Conservation (phyloP, 1,284 basidiomycete species). For the Cronartium quercuum region DNA sequence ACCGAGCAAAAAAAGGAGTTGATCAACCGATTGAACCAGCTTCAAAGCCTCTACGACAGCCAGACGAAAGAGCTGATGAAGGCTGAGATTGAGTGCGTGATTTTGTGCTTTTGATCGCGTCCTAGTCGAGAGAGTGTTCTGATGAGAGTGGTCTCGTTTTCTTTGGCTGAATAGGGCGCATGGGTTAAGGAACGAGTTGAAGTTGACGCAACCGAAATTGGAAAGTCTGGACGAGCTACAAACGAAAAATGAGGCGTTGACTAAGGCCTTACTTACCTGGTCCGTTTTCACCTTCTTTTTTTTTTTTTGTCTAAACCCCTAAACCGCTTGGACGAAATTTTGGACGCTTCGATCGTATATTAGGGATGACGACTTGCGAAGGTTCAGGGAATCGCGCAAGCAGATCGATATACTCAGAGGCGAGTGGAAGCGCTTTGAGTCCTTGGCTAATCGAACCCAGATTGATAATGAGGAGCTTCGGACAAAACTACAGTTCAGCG, state of each 20-base stretch:
- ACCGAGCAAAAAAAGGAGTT: not conserved
- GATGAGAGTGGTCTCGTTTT: not conserved
- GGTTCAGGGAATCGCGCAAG: slow-evolving; percentile 5
- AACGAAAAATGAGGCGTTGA: not conserved
- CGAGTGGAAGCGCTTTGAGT: slow-evolving; percentile 6
- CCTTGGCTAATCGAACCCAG: not conserved
- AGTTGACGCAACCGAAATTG: slow-evolving; percentile 12
- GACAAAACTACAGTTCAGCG: not conserved
- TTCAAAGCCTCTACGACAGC: not conserved
- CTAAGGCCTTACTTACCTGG: slow-evolving; percentile 15
- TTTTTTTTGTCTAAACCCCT: not conserved
- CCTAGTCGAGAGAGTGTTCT: not conserved
- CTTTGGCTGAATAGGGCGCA: slow-evolving; percentile 2
- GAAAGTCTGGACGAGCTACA: slow-evolving; percentile 1
- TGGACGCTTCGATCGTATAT: not conserved
- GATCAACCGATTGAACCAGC: not conserved
- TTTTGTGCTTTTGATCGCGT: not conserved
- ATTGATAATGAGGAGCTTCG: not conserved
- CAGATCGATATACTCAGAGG: slow-evolving; percentile 12
- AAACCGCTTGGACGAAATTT: not conserved
- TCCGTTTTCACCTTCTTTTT: not conserved
- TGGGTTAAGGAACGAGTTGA: slow-evolving; percentile 14
- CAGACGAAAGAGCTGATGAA: not conserved
- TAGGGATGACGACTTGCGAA: slow-evolving; percentile 28
- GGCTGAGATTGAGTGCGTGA: slow-evolving; percentile 2